Conservation (phyloP, 2,329 filamentous ascomycete species). For the Furcasterigmium furcatum region DNA sequence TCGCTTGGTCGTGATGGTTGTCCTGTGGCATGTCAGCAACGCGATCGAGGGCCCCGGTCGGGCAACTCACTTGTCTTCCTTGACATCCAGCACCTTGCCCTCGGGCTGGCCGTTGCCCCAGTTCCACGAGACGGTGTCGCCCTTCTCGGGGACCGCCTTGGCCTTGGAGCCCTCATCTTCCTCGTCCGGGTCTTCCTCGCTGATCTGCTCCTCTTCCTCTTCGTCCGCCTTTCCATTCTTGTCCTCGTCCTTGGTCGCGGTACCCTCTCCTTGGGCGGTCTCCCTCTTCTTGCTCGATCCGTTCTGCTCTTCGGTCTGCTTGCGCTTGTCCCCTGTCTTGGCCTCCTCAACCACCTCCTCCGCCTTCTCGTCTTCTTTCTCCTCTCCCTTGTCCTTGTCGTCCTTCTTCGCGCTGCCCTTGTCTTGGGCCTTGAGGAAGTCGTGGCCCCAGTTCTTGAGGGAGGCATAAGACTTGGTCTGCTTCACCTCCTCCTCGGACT, state of each 20-base stretch:
- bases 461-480: slow-evolving; percentile 53
- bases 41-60: neutral
- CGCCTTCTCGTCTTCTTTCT: slow-evolving; percentile 7
- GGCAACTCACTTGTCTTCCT: slow-evolving; percentile 31
- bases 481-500: slow-evolving; percentile 38
- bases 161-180: slow-evolving; percentile 12
- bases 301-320: slow-evolving; percentile 11
- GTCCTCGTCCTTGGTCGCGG: slow-evolving; percentile 1
- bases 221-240: slow-evolving; percentile 13
- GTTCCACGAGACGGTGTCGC: slow-evolving; percentile 43
- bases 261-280: slow-evolving; percentile 13
- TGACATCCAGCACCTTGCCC: slow-evolving; percentile 41
- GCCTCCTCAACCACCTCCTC: slow-evolving; percentile 21
- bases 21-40: slow-evolving; percentile 15
- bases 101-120: slow-evolving; percentile 39
- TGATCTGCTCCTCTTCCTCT: slow-evolving; percentile 7
- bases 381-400: slow-evolving; percentile 4
- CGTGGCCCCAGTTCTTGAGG: slow-evolving; percentile 61
- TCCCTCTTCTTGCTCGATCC: slow-evolving; percentile 14
- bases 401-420: slow-evolving; percentile 5
- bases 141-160: slow-evolving; percentile 27
- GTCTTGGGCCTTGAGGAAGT: slow-evolving; percentile 39
- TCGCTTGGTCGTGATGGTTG: slow-evolving; percentile 34
- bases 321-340: slow-evolving; percentile 11
- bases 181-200: slow-evolving; percentile 9